phyloP scores from a whole-genome alignment of 2,329 filamentous ascomycete genomes.

The Colletotrichum sojae region DNA sequence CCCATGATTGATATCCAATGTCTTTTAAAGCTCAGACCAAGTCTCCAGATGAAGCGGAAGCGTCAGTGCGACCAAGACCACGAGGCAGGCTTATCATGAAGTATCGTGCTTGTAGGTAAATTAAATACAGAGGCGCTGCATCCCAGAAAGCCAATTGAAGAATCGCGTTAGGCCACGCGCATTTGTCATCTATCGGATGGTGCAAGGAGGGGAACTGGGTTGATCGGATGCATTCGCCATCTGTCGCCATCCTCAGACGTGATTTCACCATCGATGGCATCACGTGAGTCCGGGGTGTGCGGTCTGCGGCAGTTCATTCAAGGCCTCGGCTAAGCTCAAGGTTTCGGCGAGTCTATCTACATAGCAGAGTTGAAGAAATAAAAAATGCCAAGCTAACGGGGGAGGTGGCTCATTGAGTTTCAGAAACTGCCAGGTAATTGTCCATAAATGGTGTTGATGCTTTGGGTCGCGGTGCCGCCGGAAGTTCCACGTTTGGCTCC shows the following conservation, averaged over 20 bases:
- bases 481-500: neutral
- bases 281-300: constrained; percentile 27
- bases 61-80: neutral
- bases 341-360: neutral
- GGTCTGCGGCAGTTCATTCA: neutral
- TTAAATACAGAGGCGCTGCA: neutral
- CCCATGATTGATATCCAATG: constrained; percentile 10
- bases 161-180: constrained; percentile 6
- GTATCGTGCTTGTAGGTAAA: neutral
- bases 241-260: constrained; percentile 38
- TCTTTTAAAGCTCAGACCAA: neutral
- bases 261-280: constrained; percentile 39
- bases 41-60: no score
- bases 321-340: neutral
- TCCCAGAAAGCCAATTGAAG: neutral
- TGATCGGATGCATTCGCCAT: constrained; percentile 38
- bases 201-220: constrained; percentile 9
- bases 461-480: neutral
- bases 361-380: neutral
- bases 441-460: neutral
- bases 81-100: neutral
- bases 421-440: neutral
- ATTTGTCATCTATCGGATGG: constrained; percentile 32
- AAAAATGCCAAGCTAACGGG: neutral
- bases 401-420: neutral